These are phyloP conservation scores for Tulasnella sp. DNA, from an alignment of 768 basidiomycete genomes.

Conservation along the genomic window DNA sequence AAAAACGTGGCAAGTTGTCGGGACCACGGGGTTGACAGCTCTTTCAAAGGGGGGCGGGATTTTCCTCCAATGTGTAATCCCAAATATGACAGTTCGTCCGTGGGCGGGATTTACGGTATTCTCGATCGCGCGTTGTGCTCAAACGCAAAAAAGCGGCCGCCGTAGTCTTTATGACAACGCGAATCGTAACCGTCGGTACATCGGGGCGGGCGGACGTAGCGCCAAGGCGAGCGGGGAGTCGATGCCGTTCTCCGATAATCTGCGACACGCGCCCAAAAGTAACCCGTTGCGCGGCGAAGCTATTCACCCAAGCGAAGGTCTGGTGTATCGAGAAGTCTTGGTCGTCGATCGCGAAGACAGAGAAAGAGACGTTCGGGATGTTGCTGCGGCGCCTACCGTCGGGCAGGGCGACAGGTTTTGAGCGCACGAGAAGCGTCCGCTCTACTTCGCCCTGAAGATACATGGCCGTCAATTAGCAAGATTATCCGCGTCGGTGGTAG, in stretches of 20 bases:
- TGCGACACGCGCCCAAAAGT: neutral
- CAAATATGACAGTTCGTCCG: neutral
- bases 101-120: neutral
- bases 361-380: neutral
- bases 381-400: neutral
- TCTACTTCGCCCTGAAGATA: neutral
- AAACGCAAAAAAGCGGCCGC: neutral
- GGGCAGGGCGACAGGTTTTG: neutral
- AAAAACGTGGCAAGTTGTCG: constrained; percentile 6
- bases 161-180: neutral
- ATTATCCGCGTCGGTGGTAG: neutral
- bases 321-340: neutral
- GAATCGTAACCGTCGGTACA: neutral
- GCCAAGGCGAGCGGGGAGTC: neutral
- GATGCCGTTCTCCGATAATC: neutral
- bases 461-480: neutral
- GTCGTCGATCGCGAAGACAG: neutral
- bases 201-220: neutral
- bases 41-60: neutral
- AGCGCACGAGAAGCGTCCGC: neutral
- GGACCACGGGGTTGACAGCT: neutral
- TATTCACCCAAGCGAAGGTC: neutral
- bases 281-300: neutral
- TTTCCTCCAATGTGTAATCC: neutral
- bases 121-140: neutral